A percentile compares a stretch with the other conserved stretches of the same genome.
Evolutionary conservation across 805 yeast genomes (phyloP).

Genomic region (Candida gorgasii): DNA sequence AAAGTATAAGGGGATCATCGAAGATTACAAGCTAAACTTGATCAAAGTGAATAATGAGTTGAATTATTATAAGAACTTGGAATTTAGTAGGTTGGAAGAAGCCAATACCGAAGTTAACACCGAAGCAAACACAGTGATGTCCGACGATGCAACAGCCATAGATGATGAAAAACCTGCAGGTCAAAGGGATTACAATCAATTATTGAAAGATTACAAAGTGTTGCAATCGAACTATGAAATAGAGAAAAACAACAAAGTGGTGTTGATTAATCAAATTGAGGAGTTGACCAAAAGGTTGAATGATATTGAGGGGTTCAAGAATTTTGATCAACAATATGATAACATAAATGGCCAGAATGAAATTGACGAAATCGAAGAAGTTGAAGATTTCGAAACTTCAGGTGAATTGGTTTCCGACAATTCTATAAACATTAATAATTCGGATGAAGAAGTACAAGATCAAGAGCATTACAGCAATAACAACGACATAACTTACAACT

Average conservation of each 20-base stretch:
- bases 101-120: slow-evolving; percentile 9
- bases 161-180: slow-evolving; percentile 8
- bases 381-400: slow-evolving; percentile 3
- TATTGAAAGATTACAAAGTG: slow-evolving; percentile 37
- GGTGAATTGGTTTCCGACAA: slow-evolving; percentile 1
- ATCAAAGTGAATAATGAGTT: slow-evolving; percentile 22
- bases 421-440: slow-evolving; percentile 2
- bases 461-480: not conserved
- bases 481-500: slow-evolving; percentile 16
- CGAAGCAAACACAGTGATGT: not conserved
- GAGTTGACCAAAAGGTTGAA: slow-evolving; percentile 40
- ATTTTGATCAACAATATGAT: not conserved
- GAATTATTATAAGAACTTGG: slow-evolving; percentile 16
- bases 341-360: not conserved
- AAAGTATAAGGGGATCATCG: slow-evolving; percentile 33
- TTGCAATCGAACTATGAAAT: slow-evolving; percentile 52
- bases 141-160: slow-evolving; percentile 4
- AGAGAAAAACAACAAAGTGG: slow-evolving; percentile 51
- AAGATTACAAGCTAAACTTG: slow-evolving; percentile 30
- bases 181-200: slow-evolving; percentile 24
- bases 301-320: slow-evolving; percentile 1
- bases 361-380: slow-evolving; percentile 4
- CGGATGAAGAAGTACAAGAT: not conserved
- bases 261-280: slow-evolving; percentile 57
- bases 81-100: slow-evolving; percentile 12